Conservation (phyloP, 2,329 filamentous ascomycete genomes). For the Phaeophleospora eucalypticola region DNA sequence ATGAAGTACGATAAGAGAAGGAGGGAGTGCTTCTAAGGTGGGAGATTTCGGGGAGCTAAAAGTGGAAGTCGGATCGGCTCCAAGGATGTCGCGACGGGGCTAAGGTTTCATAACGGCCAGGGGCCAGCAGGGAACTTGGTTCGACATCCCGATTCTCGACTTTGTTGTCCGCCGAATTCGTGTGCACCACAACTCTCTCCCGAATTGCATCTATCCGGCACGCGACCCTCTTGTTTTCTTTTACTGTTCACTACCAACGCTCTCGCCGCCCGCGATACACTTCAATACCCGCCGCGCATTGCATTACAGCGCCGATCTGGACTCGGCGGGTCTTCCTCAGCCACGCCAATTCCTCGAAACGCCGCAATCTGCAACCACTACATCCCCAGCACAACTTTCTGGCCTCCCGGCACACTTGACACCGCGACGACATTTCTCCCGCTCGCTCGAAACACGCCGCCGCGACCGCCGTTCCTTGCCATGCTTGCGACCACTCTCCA, state of each 20-base stretch:
- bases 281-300: too few species aligned
- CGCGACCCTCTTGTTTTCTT: not conserved
- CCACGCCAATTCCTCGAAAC: not conserved
- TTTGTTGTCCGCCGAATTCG: not conserved
- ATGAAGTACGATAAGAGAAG: not conserved
- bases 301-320: not conserved
- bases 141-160: not conserved
- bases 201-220: too few species aligned
- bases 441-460: not conserved
- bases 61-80: not conserved
- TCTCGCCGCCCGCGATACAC: too few species aligned
- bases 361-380: too few species aligned
- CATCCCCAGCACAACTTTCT: too few species aligned
- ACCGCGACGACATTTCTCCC: not conserved
- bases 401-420: not conserved
- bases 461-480: conserved; percentile 5
- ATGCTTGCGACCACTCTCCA: conserved; percentile 2
- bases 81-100: not conserved
- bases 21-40: not conserved
- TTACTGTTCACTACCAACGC: too few species aligned
- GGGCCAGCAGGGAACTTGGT: not conserved
- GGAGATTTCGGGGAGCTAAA: not conserved
- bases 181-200: too few species aligned
- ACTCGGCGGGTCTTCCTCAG: not conserved
- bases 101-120: not conserved